Base-by-base conservation (phyloP, 2,329 filamentous ascomycete genomes). In the Gnomoniopsis smithogilvyi region DNA sequence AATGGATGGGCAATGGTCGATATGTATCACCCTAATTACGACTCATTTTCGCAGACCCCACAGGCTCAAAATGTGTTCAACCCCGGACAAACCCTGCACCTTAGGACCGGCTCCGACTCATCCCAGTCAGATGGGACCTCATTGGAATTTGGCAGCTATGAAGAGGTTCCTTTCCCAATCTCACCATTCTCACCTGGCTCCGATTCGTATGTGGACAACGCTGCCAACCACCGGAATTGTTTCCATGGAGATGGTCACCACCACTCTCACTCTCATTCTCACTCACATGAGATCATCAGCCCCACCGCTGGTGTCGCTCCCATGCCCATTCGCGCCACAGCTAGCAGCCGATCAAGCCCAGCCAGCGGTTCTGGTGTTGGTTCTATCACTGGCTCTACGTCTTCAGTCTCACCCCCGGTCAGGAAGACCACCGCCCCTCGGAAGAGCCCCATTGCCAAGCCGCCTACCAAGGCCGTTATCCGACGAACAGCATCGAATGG, bases 1-100 rank as follows among this genome's bases (percentile, higher is more conserved):
- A 91, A 93, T 66, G 91, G 91, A 59, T 98, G 93, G 93, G 86
- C 85, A 53, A 84, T 90, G 65, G 87, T 97, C 59, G 90, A 95
- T 64, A 84, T 86, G 70, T 87, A 87, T 61, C 85, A 88, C 61
- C 87, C 85, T 62, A 89, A 87, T 41, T 86, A 90, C 65, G 90
- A 94, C 65, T 81, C 84, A 36, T 85, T 83, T 52, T 81, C 81
- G 66, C 79, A 82, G 49, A 79, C 87, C 8, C 73, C 72, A 54
- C 77, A 79, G 59, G 71, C 78, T 6, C 82, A 84, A 54, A 84
- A 79, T 63, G 93, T 96, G 69, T 96, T 96, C 80, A 96, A 97
- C 74, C 94, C 94, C 2, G 86, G 89, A 63, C 90, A 96, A 76
- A 96, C 92, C 1, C 79, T 98, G 54, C 94, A 97, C 76, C 83